These are phyloP conservation scores for Colletotrichum sp. DNA, from an alignment of 2,329 filamentous ascomycete species.

Conservation along the genomic window DNA sequence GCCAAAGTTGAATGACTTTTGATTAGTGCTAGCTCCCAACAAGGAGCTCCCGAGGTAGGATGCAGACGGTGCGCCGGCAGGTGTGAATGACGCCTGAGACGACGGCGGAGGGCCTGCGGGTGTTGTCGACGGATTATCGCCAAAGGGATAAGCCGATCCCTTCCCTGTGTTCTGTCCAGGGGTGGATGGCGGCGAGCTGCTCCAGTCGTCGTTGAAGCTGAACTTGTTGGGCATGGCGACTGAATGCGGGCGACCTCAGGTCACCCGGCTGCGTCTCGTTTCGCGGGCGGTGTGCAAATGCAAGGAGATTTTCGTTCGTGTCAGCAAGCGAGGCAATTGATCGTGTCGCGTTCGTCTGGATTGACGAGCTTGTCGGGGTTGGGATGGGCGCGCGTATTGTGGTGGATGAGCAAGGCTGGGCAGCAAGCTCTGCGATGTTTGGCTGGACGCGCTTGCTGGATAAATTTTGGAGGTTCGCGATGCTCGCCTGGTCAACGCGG, in stretches of 20 bases:
- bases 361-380: neutral
- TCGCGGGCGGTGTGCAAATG: neutral
- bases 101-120: conserved; percentile 58
- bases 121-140: conserved; percentile 56
- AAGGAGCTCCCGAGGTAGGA: conserved; percentile 62
- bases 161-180: conserved; percentile 34
- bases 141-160: conserved; percentile 39
- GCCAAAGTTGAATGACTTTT: conserved; percentile 46
- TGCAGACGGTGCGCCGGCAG: conserved; percentile 59
- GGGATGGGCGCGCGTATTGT: neutral
- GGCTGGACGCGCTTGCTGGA: conserved; percentile 16
- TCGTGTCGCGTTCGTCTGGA: neutral
- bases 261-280: conserved; percentile 8
- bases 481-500: conserved; percentile 15
- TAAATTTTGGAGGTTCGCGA: conserved; percentile 25
- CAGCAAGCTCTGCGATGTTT: neutral
- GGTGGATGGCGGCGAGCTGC: conserved; percentile 52
- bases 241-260: conserved; percentile 14
- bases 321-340: neutral
- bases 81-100: conserved; percentile 60
- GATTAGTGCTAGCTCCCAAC: conserved; percentile 45
- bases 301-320: neutral
- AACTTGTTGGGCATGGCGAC: conserved; percentile 45
- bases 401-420: neutral
- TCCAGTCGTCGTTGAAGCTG: conserved; percentile 44